phyloP scores from a whole-genome alignment of 164 flowering plant genomes.

The Taxillus chinensis region DNA sequence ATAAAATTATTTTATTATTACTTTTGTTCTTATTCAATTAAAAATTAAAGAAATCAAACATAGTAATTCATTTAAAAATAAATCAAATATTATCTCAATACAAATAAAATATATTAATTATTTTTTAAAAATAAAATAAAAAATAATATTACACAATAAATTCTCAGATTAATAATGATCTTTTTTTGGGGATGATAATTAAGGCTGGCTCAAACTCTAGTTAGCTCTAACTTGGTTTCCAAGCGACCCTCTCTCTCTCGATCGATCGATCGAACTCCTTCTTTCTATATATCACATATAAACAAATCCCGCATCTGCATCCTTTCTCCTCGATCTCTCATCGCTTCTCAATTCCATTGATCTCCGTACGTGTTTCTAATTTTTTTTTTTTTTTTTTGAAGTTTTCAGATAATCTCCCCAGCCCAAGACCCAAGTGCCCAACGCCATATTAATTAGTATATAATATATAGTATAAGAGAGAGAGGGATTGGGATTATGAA shows the following conservation, averaged over 20 bases:
- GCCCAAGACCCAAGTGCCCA: not conserved
- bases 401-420: not conserved
- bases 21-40: no score
- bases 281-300: conserved; percentile 3
- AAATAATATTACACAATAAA: no score
- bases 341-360: not conserved
- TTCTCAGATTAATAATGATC: no score
- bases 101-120: no score
- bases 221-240: conserved; percentile 35
- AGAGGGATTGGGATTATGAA: conserved; percentile 26
- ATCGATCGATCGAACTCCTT: conserved; percentile 6
- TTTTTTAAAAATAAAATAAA: no score
- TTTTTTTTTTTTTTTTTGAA: not conserved
- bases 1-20: no score
- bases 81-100: no score
- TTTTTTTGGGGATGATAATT: no score
- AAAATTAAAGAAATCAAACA: no score
- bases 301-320: not conserved
- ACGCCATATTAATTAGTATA: not conserved
- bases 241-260: conserved; percentile 25
- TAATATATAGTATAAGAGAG: not conserved
- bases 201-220: no score
- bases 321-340: not conserved
- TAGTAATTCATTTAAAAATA: no score
- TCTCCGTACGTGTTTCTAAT: not conserved